Base-by-base conservation (phyloP, 1,139 yeast species). In the Pneumocystis sp. region DNA sequence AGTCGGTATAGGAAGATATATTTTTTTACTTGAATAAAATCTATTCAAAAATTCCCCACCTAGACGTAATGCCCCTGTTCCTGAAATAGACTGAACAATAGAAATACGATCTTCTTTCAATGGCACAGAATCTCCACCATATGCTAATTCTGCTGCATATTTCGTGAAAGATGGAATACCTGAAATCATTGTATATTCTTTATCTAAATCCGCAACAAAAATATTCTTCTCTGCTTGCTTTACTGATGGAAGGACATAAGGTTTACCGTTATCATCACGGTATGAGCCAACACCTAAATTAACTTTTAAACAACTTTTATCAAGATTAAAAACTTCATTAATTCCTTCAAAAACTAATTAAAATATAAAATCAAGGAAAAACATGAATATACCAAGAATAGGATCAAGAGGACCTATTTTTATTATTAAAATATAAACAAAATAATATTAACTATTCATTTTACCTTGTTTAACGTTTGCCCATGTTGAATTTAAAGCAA, bases 211-310 rank as follows among this genome's bases (percentile, higher is more conserved):
- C 84, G 44, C 77, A 73, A 64, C 80, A 81, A 40, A 84, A 71
- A 68, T 66, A 44, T 77, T 71, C 66, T 79, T 76, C 76, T 90
- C 97, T 63, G 95, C 95, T 64, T 70, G 68, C 69, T 79, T 82
- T 19, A 93, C 97, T 12, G 95, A 85, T 7, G 96, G 96, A 65
- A 93, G 80, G 65, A 93, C 90, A 89, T 93, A 91, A 64, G 97
- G 97, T 77, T 89, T 87, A 66, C 97, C 97, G 70, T 78, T 77
- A 76, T 89, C 87, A 75, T 91, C 97, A 76, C 97, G 84, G 81
- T 93, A 93, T 63, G 97, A 97, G 70, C 97, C 97, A 68, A 91
- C 91, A 66, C 97, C 97, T 70, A 89, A 80, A 76, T 90, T 96
- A 70, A 91, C 89, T 79, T 91, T 93, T 68, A 82, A 80, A 5